These are phyloP conservation scores for Fusarium citri DNA, from an alignment of 2,329 filamentous ascomycete genomes.

Conservation along the genomic window DNA sequence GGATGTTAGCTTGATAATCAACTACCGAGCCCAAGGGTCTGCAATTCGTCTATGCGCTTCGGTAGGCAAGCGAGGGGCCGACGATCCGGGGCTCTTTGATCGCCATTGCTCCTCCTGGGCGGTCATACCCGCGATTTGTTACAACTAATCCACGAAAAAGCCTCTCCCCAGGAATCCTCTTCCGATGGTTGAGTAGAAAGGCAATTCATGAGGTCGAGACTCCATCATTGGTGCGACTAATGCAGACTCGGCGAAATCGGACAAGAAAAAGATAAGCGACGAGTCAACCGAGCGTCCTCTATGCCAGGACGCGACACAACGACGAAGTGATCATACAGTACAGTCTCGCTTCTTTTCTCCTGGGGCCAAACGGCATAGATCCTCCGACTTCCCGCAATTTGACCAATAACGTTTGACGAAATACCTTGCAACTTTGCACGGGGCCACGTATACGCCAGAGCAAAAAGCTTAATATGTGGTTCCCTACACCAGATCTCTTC, in stretches of 20 bases:
- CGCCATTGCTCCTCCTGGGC: background rate
- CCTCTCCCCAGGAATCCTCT: accelerated
- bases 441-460: background rate
- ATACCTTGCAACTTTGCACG: background rate
- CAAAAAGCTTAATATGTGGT: background rate
- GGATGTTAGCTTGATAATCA: background rate
- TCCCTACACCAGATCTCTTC: background rate
- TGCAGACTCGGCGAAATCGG: background rate
- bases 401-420: background rate
- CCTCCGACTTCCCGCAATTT: background rate
- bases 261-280: background rate
- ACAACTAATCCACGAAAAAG: accelerated
- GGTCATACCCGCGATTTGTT: accelerated
- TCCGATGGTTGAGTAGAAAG: background rate
- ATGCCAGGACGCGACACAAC: background rate
- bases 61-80: background rate
- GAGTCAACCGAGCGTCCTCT: background rate
- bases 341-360: background rate
- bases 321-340: background rate
- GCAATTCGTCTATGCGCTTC: background rate
- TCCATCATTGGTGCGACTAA: background rate
- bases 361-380: background rate
- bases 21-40: background rate
- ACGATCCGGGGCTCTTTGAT: background rate
- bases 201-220: accelerated